phyloP scores from a whole-genome alignment of 495 filamentous ascomycete species.

The Annulohypoxylon moriforme region DNA sequence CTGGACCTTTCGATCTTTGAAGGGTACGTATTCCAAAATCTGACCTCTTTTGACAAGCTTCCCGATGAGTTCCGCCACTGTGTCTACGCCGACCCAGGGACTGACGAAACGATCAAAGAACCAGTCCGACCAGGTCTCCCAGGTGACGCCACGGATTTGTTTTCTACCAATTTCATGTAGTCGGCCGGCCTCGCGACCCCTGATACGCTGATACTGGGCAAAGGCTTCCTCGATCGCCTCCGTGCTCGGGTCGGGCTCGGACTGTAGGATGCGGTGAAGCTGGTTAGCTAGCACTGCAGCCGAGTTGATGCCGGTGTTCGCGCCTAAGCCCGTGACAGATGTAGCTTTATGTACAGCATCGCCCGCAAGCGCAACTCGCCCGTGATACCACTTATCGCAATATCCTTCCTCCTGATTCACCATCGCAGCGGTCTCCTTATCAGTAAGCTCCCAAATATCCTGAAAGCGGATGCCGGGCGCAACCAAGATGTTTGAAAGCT shows the following conservation, averaged over 20 bases:
- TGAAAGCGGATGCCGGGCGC: background rate
- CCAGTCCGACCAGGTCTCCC: background rate
- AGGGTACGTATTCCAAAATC: background rate
- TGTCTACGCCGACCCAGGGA: background rate
- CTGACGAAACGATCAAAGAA: background rate
- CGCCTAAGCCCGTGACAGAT: background rate
- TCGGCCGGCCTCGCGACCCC: background rate
- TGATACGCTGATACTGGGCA: background rate
- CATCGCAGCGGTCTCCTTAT: background rate
- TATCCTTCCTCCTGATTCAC: conserved; percentile 4
- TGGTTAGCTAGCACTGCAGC: background rate
- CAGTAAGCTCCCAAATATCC: background rate
- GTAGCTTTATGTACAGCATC: background rate
- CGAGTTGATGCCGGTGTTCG: background rate
- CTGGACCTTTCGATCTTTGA: background rate
- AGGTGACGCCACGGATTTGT: background rate
- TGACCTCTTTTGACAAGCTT: background rate
- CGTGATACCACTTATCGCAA: background rate
- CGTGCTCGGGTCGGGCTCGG: background rate
- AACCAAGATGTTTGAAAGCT: background rate
- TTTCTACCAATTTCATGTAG: background rate
- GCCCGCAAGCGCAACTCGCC: background rate
- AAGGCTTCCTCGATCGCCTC: background rate
- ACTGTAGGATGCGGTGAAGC: background rate
- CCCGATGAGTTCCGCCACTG: background rate